Base-by-base conservation (phyloP, 352 stramenopile species). In the Halophytophthora polymorphica region DNA sequence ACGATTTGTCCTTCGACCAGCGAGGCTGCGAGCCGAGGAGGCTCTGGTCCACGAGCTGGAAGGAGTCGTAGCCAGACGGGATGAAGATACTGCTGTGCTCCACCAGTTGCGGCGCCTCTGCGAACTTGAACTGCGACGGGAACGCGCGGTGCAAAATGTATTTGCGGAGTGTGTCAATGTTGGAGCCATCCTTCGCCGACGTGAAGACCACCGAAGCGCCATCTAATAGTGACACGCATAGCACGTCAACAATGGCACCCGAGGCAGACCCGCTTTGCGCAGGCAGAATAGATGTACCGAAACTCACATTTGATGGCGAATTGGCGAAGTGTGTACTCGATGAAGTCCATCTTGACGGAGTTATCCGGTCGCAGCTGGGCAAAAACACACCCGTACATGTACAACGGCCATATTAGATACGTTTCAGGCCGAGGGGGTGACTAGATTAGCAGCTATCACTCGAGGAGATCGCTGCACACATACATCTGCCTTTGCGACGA, bases 271-370 rank as follows among this genome's bases (percentile, higher is more conserved):
- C 43, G n/a, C n/a, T n/a, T n/a, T n/a, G n/a, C n/a, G n/a, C n/a
- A n/a, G n/a, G n/a, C n/a, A 40, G 23, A 10, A 33, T 22, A 5
- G 13, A 5, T 21, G 6, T 8, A 8, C 8, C 2, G 15, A 11
- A 10, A 71, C 79, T 53, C 74, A 91, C 83, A 90, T 59, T 72
- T 73, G 61, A 93, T 83, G 10, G 78, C 79, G 48, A 88, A 86
- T 39, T 90, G 78, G 34, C 83, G 83, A 29, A 93, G 64, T 5
- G 71, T 81, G 47, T 79, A 92, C 63, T 93, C 78, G 35, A 92
- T 78, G 58, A 86, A 93, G 57, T 93, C 83, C 73, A 90, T 88
- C 55, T 92, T 89, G 17, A 90, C 58, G 6, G 83, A 90, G 61
- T 88, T 90, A 44, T 93, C 83, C 6, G 73, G 73, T 23, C 78